Base-by-base conservation (phyloP, 192 early-diverging fungal genomes). In the Jimgerdemannia flammicorona region DNA sequence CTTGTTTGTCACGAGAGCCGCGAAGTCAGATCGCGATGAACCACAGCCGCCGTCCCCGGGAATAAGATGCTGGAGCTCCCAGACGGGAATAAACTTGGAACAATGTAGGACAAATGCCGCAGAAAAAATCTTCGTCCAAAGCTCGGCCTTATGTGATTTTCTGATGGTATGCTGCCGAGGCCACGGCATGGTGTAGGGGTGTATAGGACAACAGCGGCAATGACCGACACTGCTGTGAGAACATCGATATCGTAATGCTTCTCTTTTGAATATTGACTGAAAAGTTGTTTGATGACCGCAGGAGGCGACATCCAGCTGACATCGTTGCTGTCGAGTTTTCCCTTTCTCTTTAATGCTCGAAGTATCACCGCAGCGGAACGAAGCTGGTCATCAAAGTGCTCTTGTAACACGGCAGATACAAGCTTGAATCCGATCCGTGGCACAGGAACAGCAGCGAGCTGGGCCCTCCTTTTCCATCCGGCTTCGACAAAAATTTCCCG, bases 61-160 rank as follows among this genome's bases (percentile, higher is more conserved):
- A 71, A 75, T 42, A 64, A 70, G 14, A 41, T 75, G 69, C 0
- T 75, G 39, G 4, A 70, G 49, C 43, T 75, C 69, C 54, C 69
- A 75, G 44, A 63, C 40, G 70, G 69, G 54, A 70, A 70, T 17
- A 40, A 70, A 70, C 19, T 63, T 70, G 3, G n/a, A n/a, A 18
- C 44, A 4, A 66, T 73, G 40, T 11, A 74, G 20, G 6, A 3
- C 44, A 8, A 63, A 64, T 0, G 41, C 40, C 8, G 4, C 39
- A 66, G 72, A 73, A 29, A 73, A 73, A 29, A 75, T 75, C 65
- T 70, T 75, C 63, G 74, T 69, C 74, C 74, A 75, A n/a, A 75
- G 43, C 29, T 75, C 67, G 43, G 74, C 67, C 68, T 75, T 65
- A 75, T 40, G n/a, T 75, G 68, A 75, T 75, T 75, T 75, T 75